Base-by-base conservation (phyloP, 768 basidiomycete genomes). In the Goffeauzyma gilvescens region DNA sequence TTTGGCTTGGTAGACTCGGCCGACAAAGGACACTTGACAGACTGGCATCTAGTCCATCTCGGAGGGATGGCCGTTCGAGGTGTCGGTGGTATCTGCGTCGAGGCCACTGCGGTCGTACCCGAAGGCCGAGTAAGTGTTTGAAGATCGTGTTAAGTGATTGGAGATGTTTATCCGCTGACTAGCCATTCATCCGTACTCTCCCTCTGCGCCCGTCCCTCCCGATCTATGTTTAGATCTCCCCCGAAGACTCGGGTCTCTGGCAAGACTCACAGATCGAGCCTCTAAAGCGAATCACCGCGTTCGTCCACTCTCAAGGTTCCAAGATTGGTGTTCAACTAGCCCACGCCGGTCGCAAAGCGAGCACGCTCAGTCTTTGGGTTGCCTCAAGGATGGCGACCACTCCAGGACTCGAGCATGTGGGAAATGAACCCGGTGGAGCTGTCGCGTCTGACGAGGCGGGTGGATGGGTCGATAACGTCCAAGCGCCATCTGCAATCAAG, bases 11-110 rank as follows among this genome's bases (percentile, higher is more conserved):
- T n/a, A 62, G 60, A 85, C 64, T 78, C 76, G 44, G 69, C 75
- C 7, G 72, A 79, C 33, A 65, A 76, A 39, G 82, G 82, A 0
- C 75, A 79, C 52, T 74, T 75, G 3, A 82, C 81, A 1, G 78
- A 83, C 49, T 84, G 78, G 75, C 84, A 86, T 58, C 62, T 84
- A 4, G 79, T 82, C 14, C 80, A 85, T 55, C 68, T 81, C 25
- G 79, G 79, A 1, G 74, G 73, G 48, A 52, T 76, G 51, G 80
- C 80, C 8, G 71, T 76, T 8, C 71, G 81, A 32, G 81, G 84
- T 8, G 73, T 72, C 2, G 79, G 75, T 1, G 72, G 71, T 6
- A 74, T 84, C 46, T 72, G 70, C 49, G 68, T 81, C 47, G 83
- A 87, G 60, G 83, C 81, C 0, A 76, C 78, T 2, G 68, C 76